Evolutionary conservation across 345 rosid genomes (phyloP).

Genomic region (Corchorus olitorius): DNA sequence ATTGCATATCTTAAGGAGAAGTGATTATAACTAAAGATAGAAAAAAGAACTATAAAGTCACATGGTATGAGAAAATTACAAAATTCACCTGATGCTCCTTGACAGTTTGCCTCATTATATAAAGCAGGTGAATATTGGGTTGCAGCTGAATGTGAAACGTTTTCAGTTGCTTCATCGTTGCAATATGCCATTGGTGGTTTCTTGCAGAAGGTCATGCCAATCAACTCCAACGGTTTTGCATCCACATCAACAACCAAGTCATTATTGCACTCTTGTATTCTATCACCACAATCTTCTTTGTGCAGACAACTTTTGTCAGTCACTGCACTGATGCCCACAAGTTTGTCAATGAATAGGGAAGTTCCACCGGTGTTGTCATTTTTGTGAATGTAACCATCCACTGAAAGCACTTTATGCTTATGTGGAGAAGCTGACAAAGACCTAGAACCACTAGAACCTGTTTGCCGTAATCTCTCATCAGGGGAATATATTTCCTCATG

Average conservation of each 20-base stretch:
- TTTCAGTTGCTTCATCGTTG: slow-evolving; percentile 39
- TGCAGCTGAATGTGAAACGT: slow-evolving; percentile 33
- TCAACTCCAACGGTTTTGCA: slow-evolving; percentile 32
- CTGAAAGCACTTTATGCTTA: slow-evolving; percentile 21
- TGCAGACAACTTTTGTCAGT: slow-evolving; percentile 21
- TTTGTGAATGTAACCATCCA: slow-evolving; percentile 17
- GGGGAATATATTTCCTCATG: slow-evolving; percentile 26
- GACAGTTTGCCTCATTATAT: slow-evolving; percentile 31
- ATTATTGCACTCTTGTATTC: slow-evolving; percentile 28
- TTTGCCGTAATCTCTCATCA: slow-evolving; percentile 34
- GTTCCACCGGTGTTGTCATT: slow-evolving; percentile 14
- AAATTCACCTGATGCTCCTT: slow-evolving; percentile 51
- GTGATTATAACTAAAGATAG: background rate
- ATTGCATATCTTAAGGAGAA: slow-evolving; percentile 6
- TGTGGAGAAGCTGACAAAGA: slow-evolving; percentile 26
- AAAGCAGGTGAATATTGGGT: slow-evolving; percentile 26
- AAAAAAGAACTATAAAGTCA: slow-evolving; percentile 7
- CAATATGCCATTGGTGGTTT: slow-evolving; percentile 48
- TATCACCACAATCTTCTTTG: slow-evolving; percentile 28
- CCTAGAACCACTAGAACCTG: slow-evolving; percentile 25
- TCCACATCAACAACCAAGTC: slow-evolving; percentile 22
- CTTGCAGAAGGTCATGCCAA: slow-evolving; percentile 53
- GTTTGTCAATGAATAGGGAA: slow-evolving; percentile 27
- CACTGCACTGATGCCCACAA: slow-evolving; percentile 21
- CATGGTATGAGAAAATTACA: slow-evolving; percentile 6